Percentiles rank a stretch among this genome's conserved stretches.
phyloP scores from a whole-genome alignment of 345 rosid species.

The Syzygium aromaticum region DNA sequence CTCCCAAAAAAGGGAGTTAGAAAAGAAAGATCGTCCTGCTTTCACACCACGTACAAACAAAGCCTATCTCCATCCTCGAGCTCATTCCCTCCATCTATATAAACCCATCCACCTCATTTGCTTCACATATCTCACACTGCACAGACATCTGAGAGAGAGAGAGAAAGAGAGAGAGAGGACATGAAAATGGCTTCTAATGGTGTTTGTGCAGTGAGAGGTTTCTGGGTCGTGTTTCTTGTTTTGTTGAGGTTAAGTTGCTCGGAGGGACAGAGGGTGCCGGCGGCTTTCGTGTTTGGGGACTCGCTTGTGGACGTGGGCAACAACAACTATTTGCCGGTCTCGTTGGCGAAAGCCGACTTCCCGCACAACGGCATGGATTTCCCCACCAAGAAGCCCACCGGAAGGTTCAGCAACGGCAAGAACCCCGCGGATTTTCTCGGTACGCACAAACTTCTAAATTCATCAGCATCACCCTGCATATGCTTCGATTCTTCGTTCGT shows the following conservation, averaged over 20 bases:
- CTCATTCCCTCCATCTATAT: background rate
- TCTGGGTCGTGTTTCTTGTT: background rate
- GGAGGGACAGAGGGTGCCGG: constrained; percentile 28
- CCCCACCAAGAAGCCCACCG: constrained; percentile 31
- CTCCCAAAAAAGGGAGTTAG: background rate
- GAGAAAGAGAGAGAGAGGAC: background rate
- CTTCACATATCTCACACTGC: background rate
- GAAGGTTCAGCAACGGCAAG: constrained; percentile 51
- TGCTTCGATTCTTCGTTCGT: background rate
- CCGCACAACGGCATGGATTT: constrained; percentile 50
- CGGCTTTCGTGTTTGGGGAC: constrained; percentile 38
- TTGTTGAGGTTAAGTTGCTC: background rate
- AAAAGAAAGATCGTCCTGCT: background rate
- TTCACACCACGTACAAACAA: background rate
- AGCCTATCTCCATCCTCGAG: background rate
- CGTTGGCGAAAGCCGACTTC: constrained; percentile 33
- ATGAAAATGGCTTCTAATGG: background rate
- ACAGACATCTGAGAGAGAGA: background rate
- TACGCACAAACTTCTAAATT: background rate
- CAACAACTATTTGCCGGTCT: constrained; percentile 28
- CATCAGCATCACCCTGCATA: background rate
- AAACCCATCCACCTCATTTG: background rate
- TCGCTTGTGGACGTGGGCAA: constrained; percentile 49
- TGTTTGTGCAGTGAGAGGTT: background rate
- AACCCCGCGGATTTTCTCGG: constrained; percentile 50